phyloP scores from a whole-genome alignment of 208 protist genomes.

The Naegleria gruberi region DNA sequence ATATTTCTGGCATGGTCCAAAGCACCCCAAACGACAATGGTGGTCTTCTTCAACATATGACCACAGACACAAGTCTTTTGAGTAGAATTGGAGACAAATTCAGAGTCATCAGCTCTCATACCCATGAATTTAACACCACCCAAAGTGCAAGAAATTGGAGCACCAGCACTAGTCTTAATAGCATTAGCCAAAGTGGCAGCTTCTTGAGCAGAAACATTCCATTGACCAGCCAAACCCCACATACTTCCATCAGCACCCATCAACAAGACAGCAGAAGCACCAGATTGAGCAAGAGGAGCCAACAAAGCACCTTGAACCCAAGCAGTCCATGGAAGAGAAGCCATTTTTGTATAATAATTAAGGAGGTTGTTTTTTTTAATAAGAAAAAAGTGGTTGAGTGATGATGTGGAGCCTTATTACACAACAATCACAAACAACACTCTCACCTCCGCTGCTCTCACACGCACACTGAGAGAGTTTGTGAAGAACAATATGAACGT shows the following conservation, averaged over 20 bases:
- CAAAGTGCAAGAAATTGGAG: neutral
- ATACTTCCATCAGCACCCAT: neutral
- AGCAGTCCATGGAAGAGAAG: neutral
- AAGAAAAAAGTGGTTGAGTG: neutral
- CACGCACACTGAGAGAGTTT: too few relatives aligned
- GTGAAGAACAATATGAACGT: too few relatives aligned
- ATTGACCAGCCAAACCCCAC: neutral
- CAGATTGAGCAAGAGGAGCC: neutral
- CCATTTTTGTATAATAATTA: neutral
- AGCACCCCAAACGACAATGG: neutral
- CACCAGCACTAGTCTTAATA: neutral
- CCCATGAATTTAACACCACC: neutral
- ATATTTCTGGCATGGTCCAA: neutral
- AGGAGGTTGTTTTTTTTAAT: neutral
- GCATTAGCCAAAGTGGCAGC: neutral
- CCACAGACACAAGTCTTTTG: neutral
- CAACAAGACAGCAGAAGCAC: neutral
- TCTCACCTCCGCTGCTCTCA: too few relatives aligned
- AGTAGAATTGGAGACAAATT: neutral
- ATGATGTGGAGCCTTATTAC: too few relatives aligned
- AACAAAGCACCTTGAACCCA: neutral
- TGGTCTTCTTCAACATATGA: neutral
- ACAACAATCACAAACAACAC: too few relatives aligned
- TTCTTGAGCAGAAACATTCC: neutral
- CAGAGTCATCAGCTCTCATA: neutral